Percentiles rank a stretch among this genome's conserved stretches.
Conservation (phyloP, 805 yeast species). For the Barnettozyma sp. region DNA sequence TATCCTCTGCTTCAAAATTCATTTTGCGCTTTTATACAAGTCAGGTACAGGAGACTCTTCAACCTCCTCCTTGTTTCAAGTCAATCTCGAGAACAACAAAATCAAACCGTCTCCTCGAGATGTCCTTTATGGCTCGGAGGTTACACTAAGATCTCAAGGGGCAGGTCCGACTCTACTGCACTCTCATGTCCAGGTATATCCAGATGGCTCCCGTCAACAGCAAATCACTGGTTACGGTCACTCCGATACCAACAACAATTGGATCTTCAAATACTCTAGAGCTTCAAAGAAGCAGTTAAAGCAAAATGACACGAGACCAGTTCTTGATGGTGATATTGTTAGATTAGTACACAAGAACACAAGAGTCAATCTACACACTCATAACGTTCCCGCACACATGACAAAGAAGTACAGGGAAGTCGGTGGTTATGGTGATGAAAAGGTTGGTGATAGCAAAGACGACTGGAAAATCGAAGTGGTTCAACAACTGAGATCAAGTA, state of each 20-base stretch:
- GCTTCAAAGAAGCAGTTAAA: constrained; percentile 25
- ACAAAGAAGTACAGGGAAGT: constrained; percentile 69
- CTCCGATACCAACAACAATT: constrained; percentile 67
- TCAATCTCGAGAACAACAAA: constrained; percentile 64
- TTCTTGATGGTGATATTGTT: constrained; percentile 54
- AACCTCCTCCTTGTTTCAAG: constrained; percentile 85
- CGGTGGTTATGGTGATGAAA: constrained; percentile 73
- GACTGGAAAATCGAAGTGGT: constrained; percentile 87
- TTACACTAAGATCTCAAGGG: constrained; percentile 56
- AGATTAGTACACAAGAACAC: constrained; percentile 60
- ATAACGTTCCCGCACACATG: constrained; percentile 60
- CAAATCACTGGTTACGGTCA: constrained; percentile 76
- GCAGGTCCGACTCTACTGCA: constrained; percentile 72
- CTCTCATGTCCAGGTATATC: constrained; percentile 73
- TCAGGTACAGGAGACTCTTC: constrained; percentile 94
- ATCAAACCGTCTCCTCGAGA: constrained; percentile 65
- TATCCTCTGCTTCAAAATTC: constrained; percentile 68
- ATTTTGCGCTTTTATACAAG: constrained; percentile 65
- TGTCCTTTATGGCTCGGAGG: constrained; percentile 46
- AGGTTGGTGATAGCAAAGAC: constrained; percentile 72
- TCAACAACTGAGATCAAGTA: constrained; percentile 39
- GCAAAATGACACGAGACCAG: constrained; percentile 22
- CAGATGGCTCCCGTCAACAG: constrained; percentile 71
- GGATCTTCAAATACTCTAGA: constrained; percentile 56
- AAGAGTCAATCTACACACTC: constrained; percentile 65